A percentile compares a stretch with the other conserved stretches of the same genome.
phyloP scores from a whole-genome alignment of 768 basidiomycete genomes.

The Lactarius quietus region DNA sequence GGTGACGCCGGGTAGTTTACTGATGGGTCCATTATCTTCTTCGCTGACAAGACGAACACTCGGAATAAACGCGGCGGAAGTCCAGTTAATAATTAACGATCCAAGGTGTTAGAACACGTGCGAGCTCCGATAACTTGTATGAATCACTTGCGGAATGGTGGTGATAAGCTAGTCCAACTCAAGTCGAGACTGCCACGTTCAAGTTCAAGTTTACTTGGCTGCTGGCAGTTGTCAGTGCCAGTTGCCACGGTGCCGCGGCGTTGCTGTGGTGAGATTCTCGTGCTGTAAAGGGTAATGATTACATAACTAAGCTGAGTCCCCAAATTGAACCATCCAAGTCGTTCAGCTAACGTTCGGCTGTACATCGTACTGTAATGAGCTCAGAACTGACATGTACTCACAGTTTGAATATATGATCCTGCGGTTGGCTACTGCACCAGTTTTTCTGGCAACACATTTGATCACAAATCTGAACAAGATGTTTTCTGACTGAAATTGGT shows the following conservation, averaged over 20 bases:
- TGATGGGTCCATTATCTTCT: background rate
- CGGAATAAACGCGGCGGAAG: constrained; percentile 11
- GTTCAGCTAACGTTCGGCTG: no score
- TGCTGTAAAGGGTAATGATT: background rate
- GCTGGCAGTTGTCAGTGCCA: background rate
- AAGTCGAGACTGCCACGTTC: background rate
- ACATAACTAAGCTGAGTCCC: background rate
- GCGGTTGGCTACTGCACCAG: constrained; percentile 53
- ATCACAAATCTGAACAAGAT: no score
- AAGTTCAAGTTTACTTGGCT: background rate
- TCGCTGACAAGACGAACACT: background rate
- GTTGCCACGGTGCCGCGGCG: background rate
- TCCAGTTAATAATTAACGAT: constrained; percentile 9
- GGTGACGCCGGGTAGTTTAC: constrained; percentile 1
- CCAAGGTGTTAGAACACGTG: background rate
- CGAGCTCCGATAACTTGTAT: background rate
- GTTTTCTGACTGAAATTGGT: constrained; percentile 33
- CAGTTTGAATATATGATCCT: constrained; percentile 42
- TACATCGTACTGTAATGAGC: constrained; percentile 45
- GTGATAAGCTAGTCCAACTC: background rate
- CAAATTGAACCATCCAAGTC: no score
- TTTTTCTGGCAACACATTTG: no score
- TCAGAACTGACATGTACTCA: constrained; percentile 48
- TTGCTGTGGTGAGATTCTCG: background rate
- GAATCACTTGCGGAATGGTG: constrained; percentile 15